Evolutionary conservation across 768 basidiomycete genomes (phyloP).

Genomic region (Hypsizygus marmoreus): DNA sequence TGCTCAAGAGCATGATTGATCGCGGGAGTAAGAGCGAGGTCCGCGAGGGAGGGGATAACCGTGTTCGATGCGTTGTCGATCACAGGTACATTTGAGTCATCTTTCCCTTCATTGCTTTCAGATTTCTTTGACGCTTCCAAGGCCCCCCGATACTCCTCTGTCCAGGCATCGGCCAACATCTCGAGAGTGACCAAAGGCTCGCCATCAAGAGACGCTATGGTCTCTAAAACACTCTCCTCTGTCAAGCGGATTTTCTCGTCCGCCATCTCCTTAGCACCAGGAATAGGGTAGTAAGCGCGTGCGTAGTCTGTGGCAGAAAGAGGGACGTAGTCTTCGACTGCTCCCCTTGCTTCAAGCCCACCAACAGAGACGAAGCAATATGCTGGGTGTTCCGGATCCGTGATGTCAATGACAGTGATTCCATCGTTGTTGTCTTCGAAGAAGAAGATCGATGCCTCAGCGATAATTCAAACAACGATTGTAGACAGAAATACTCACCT

Average conservation of each 20-base stretch:
- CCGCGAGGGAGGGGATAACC: slow-evolving; percentile 25
- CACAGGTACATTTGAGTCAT: too few species aligned
- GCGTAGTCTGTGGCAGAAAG: slow-evolving; percentile 20
- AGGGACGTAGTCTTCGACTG: slow-evolving; percentile 4
- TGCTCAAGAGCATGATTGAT: slow-evolving; percentile 23
- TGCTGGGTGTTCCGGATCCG: slow-evolving; percentile 25
- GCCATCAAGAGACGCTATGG: slow-evolving; percentile 17
- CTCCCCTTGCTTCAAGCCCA: slow-evolving; percentile 1
- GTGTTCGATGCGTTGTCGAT: background rate
- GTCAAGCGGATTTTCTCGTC: background rate
- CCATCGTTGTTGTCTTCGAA: slow-evolving; percentile 35
- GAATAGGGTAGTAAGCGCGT: slow-evolving; percentile 17
- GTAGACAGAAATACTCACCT: slow-evolving; percentile 24
- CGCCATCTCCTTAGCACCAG: background rate
- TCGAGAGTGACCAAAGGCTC: slow-evolving; percentile 18
- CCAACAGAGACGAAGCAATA: slow-evolving; percentile 25
- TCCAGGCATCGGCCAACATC: slow-evolving; percentile 27
- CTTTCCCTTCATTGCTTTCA: background rate
- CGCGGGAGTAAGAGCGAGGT: slow-evolving; percentile 27
- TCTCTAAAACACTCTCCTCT: slow-evolving; percentile 15
- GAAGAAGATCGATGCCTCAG: background rate
- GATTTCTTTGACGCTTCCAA: background rate
- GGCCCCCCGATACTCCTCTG: slow-evolving; percentile 16
- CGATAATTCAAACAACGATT: background rate
- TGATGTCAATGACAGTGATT: slow-evolving; percentile 35